phyloP scores from a whole-genome alignment of 108 stramenopile genomes.

The Cyclotella sp. region DNA sequence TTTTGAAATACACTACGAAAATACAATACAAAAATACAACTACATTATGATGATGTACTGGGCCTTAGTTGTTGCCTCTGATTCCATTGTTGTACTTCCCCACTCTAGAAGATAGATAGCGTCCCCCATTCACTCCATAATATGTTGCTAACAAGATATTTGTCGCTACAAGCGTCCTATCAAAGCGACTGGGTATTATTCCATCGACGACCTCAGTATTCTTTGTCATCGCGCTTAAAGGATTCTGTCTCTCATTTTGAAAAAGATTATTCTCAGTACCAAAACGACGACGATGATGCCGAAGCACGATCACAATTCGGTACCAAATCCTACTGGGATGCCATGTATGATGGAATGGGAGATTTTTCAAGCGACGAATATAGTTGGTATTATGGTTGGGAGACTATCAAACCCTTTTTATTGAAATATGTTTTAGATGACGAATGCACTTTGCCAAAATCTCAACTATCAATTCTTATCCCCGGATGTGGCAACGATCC shows the following conservation, averaged over 20 bases:
- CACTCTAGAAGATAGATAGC: too few relatives aligned
- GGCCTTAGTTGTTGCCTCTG: too few relatives aligned
- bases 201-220: too few relatives aligned
- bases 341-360: conserved; percentile 76
- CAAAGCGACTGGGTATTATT: too few relatives aligned
- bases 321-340: conserved; percentile 82
- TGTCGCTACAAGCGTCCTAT: too few relatives aligned
- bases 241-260: conserved; percentile 33
- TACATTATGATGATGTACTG: too few relatives aligned
- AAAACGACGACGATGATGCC: conserved; percentile 50
- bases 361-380: conserved; percentile 83
- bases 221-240: background rate
- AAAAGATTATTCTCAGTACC: conserved; percentile 34
- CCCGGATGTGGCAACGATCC: conserved; percentile 87
- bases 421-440: conserved; percentile 21
- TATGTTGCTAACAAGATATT: background rate
- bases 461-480: conserved; percentile 53
- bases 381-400: conserved; percentile 82
- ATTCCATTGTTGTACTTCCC: too few relatives aligned
- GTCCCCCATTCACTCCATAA: background rate
- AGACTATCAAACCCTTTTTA: conserved; percentile 52
- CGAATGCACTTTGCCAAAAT: conserved; percentile 10
- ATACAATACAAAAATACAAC: too few relatives aligned
- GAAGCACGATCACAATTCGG: conserved; percentile 72
- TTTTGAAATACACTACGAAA: too few relatives aligned